Base-by-base conservation (phyloP, 352 stramenopile genomes). In the Pythium phragmiticola region DNA sequence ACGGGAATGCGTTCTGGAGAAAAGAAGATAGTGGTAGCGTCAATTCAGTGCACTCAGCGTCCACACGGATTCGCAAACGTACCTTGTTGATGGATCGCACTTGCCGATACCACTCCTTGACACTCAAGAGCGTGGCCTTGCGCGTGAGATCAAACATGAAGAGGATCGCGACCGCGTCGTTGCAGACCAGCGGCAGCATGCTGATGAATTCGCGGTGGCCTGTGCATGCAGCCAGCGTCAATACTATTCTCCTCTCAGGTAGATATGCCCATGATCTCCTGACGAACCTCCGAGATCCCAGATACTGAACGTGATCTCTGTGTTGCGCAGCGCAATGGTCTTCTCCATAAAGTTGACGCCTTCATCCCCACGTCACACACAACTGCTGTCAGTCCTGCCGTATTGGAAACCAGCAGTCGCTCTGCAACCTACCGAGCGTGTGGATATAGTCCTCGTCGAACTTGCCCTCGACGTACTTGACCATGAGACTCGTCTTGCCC, bases 321-420 rank as follows among this genome's bases (percentile, higher is more conserved):
- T 97, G 60, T 98, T 97, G 39, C 91, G 85, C 52, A 98, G 67
- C 41, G 88, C 93, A 57, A 98, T 97, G 3, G 87, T 97, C 72
- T 98, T 98, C 73, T 98, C 93, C 92, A 98, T 97, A 63, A 98
- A 98, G 65, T 98, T 98, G 12, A 98, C 93, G 45, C 93, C 89
- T 94, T 61, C 7, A 52, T 52, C 26, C 12, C 11, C 39, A 19
- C 39, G 14, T 6, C 46, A 52, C 21, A 34, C 45, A 26, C 12
- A 19, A 30, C 26, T 30, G 26, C 26, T 30, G 26, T 30, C 26
- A 30, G 26, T 30, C 26, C 26, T 30, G 26, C 26, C 26, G 26
- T 30, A 30, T 30, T 30, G 26, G 26, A 30, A 30, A 30, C 45
- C 12, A 52, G 2, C 26, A 52, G 46, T 52, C n/a, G 14, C 43